These are phyloP conservation scores for Crepidotus variabilis DNA, from an alignment of 768 basidiomycete species.

Conservation along the genomic window DNA sequence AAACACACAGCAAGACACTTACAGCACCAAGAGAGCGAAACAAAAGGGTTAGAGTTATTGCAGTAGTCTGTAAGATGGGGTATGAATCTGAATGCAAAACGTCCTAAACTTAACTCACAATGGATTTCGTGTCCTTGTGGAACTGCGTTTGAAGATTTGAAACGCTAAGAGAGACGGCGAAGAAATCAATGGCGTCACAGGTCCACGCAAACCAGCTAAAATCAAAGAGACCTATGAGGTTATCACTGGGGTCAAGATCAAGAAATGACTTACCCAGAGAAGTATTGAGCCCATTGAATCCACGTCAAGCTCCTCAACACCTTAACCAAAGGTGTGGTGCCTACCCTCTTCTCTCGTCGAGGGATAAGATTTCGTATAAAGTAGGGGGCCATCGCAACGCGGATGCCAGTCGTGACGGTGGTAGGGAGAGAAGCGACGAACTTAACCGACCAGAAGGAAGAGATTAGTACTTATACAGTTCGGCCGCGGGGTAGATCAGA, in stretches of 20 bases:
- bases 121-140: conserved; percentile 14
- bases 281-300: conserved; percentile 55
- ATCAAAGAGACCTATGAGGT: background rate
- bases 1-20: conserved; percentile 18
- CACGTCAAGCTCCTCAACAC: conserved; percentile 40
- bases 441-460: background rate
- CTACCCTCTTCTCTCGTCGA: conserved; percentile 34
- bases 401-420: background rate
- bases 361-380: conserved; percentile 50
- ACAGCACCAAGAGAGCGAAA: conserved; percentile 80
- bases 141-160: conserved; percentile 18
- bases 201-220: conserved; percentile 26
- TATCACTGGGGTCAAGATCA: background rate
- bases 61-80: conserved; percentile 45
- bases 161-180: conserved; percentile 23
- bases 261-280: conserved; percentile 44
- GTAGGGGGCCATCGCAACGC: conserved; percentile 40
- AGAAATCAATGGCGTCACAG: conserved; percentile 26
- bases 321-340: conserved; percentile 34
- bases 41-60: conserved; percentile 91
- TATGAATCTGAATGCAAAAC: background rate
- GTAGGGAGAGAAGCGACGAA: background rate
- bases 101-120: conserved; percentile 12
- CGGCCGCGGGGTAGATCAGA: background rate
- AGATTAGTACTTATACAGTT: background rate